Evolutionary conservation across 345 rosid species (phyloP).

Genomic region (Nasturtium officinale): DNA sequence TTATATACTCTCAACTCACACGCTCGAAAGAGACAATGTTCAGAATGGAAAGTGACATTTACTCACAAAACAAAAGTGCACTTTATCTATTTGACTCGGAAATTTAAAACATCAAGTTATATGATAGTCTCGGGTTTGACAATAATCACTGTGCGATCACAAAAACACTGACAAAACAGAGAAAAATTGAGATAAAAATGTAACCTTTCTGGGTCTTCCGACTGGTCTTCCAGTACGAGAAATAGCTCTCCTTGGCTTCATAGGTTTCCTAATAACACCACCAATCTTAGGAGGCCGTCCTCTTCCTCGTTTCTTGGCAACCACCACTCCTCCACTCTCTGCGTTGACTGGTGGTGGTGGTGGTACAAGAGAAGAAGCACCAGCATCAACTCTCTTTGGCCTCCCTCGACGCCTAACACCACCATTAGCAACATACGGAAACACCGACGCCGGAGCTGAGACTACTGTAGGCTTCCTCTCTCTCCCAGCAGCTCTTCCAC

Average conservation of each 20-base stretch:
- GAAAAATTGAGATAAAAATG: not conserved
- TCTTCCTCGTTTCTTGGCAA: constrained; percentile 49
- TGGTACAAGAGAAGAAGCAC: constrained; percentile 26
- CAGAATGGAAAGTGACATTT: constrained; percentile 39
- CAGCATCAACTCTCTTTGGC: constrained; percentile 48
- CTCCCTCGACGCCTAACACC: constrained; percentile 62
- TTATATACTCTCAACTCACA: constrained; percentile 24
- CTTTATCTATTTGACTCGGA: constrained; percentile 14
- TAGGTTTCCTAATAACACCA: constrained; percentile 39
- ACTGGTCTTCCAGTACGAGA: constrained; percentile 53
- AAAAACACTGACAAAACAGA: not conserved
- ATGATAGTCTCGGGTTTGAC: not conserved
- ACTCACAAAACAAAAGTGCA: constrained; percentile 33
- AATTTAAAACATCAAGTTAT: constrained; percentile 1
- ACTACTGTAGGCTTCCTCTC: constrained; percentile 38
- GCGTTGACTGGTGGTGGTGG: not conserved
- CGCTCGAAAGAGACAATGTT: constrained; percentile 35
- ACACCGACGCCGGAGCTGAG: constrained; percentile 32
- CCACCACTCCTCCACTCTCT: constrained; percentile 22
- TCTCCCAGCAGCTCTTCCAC: constrained; percentile 39
- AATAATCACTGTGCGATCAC: not conserved
- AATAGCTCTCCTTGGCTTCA: constrained; percentile 34
- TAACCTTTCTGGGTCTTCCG: constrained; percentile 84
- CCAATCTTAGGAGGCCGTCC: constrained; percentile 63
- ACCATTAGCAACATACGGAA: constrained; percentile 40